phyloP scores from a whole-genome alignment of 352 stramenopile genomes.

The Phytophthora lateralis region DNA sequence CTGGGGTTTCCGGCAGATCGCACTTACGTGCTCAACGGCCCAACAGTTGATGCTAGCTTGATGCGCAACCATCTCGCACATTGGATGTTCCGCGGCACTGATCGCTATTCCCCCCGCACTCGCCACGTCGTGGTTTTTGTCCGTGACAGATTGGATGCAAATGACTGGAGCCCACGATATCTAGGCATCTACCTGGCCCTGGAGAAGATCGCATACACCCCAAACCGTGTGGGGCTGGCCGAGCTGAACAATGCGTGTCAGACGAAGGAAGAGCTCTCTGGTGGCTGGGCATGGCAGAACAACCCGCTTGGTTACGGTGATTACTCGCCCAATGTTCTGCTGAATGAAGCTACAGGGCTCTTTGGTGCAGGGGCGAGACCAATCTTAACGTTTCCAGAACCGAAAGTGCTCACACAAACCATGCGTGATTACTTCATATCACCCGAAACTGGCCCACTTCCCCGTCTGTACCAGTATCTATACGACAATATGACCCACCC shows the following conservation, averaged over 20 bases:
- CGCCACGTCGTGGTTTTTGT: slow-evolving; percentile 65
- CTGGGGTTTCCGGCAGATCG: slow-evolving; percentile 56
- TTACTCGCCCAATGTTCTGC: slow-evolving; percentile 65
- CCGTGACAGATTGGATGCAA: slow-evolving; percentile 32
- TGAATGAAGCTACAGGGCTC: slow-evolving; percentile 58
- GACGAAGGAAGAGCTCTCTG: slow-evolving; percentile 45
- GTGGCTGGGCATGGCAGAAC: slow-evolving; percentile 73
- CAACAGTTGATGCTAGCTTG: slow-evolving; percentile 61
- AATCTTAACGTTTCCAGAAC: slow-evolving; percentile 49
- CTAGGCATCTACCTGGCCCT: slow-evolving; percentile 64
- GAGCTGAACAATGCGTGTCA: slow-evolving; percentile 37
- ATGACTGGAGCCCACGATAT: slow-evolving; percentile 49
- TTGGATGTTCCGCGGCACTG: slow-evolving; percentile 67
- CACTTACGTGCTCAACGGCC: slow-evolving; percentile 57
- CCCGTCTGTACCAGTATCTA: slow-evolving; percentile 61
- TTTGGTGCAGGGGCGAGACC: slow-evolving; percentile 63
- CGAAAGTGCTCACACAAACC: slow-evolving; percentile 50
- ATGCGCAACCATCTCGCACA: slow-evolving; percentile 75
- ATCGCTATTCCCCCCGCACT: slow-evolving; percentile 61
- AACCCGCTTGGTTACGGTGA: slow-evolving; percentile 56
- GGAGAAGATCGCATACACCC: slow-evolving; percentile 66
- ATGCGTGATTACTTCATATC: slow-evolving; percentile 74
- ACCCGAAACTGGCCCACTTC: slow-evolving; percentile 50
- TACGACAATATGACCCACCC: slow-evolving; percentile 70
- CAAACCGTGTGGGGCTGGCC: slow-evolving; percentile 55